Base-by-base conservation (phyloP, 352 stramenopile species). In the Phytophthora kernoviae region DNA sequence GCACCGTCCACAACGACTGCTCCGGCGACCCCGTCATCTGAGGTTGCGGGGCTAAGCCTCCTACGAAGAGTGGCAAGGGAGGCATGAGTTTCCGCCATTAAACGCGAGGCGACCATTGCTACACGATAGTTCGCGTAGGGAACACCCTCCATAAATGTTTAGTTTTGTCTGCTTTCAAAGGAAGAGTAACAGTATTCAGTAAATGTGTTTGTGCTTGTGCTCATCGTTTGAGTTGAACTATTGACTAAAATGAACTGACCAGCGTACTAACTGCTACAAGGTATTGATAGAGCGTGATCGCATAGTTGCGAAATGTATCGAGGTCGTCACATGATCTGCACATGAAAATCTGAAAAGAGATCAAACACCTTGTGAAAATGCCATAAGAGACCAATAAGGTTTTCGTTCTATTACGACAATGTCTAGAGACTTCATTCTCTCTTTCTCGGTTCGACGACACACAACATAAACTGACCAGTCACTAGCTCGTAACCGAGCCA, bases 11-110 rank as follows among this genome's bases (percentile, higher is more conserved):
- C 33, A 2, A 40, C 33, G 4, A 17, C 33, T 17, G 33, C 33
- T 40, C 33, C 55, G 8, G 18, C 27, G 1, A 34, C 65, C 7
- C 40, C 54, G 3, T 44, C 70, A 0, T 60, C 68, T 15, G 50
- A 2, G 49, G 61, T 15, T 69, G 61, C 39, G 42, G n/a, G 34
- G 61, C 30, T 7, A 69, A 69, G 34, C 20, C 53, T 5, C 22
- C 22, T 8, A 27, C 51, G 24, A 58, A 64, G 47, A 40, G 47
- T 21, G 56, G 47, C 46, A 58, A 64, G 47, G 33, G 47, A 15
- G 56, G 47, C 46, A 58, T 58, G 40, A 45, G 41, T 32, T 64
- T 64, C 47, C 56, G 56, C 18, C 56, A 58, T 18, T 64, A 54
- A 53, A 41, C 24, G 21, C 11, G 34, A 12, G 26, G 18, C 4